Evolutionary conservation across 352 stramenopile species (phyloP).

Genomic region (Phytophthora citrophthora): DNA sequence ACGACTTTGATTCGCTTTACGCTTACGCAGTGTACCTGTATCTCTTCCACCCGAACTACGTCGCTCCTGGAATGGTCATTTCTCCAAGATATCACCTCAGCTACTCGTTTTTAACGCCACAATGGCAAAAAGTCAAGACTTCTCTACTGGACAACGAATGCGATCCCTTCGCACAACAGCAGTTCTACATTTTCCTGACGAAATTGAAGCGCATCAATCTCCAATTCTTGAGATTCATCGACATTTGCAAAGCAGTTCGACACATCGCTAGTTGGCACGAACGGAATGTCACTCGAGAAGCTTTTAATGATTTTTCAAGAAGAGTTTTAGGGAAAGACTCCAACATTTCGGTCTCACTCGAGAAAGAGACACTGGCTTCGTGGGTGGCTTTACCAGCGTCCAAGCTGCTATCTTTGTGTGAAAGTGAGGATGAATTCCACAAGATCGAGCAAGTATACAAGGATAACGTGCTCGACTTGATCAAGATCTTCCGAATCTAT

Average conservation of each 20-base stretch:
- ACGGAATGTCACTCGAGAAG: constrained; percentile 47
- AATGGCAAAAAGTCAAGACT: constrained; percentile 77
- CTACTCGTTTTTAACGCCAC: constrained; percentile 58
- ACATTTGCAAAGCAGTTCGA: constrained; percentile 56
- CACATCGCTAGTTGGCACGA: constrained; percentile 68
- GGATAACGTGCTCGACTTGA: constrained; percentile 77
- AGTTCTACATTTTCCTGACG: constrained; percentile 76
- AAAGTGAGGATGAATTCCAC: constrained; percentile 63
- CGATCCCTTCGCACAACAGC: constrained; percentile 72
- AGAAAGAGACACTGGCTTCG: constrained; percentile 73
- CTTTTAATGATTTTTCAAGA: constrained; percentile 71
- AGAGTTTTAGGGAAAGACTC: constrained; percentile 74
- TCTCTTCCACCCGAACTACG: constrained; percentile 68
- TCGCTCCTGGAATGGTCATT: constrained; percentile 49
- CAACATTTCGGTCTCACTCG: constrained; percentile 68
- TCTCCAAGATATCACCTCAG: constrained; percentile 61
- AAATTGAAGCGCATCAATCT: constrained; percentile 71
- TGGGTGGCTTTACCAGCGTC: constrained; percentile 55
- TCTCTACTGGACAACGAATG: constrained; percentile 63
- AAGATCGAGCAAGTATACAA: constrained; percentile 76
- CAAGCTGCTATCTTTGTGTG: constrained; percentile 65
- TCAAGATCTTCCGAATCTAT: constrained; percentile 84
- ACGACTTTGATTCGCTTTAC: constrained; percentile 81
- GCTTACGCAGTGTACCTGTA: constrained; percentile 69
- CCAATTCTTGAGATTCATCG: constrained; percentile 64